Base-by-base conservation (phyloP, 2,329 filamentous ascomycete genomes). In the Diaporthe longicolla region DNA sequence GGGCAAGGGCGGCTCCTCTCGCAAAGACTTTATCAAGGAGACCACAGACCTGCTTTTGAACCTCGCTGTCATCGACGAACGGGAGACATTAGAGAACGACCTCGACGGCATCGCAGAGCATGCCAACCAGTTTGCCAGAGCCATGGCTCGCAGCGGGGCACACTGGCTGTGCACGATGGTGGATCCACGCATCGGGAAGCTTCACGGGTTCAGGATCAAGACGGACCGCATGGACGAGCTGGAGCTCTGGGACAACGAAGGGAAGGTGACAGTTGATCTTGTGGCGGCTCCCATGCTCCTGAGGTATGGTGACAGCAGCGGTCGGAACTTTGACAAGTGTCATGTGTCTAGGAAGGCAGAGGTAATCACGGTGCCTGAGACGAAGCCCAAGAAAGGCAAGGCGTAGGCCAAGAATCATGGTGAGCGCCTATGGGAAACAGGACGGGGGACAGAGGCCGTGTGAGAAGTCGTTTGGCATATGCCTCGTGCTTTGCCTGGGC, bases 41-140 rank as follows among this genome's bases (percentile, higher is more conserved):
- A n/a, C 43, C 4, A 3, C 5, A 13, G 5, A 9, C 4, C 24
- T 63, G 1, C 43, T 65, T 15, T 4, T n/a, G 6, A 17, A 35
- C 0, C 29, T 9, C 43, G 15, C 61, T 1, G 43, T 17, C 9
- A 4, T 10, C 3, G 1, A 40, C 1, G 13, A 52, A 0, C 0
- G n/a, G 5, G 10, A 13, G 0, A 24, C 6, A 0, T 0, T 50
- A 21, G 13, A 11, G 9, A 24, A 2, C 1, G 19, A 11, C 0
- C 61, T 50, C 0, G 45, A 66, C 0, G 15, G 3, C 3, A 40
- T 68, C 17, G 63, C 48, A 1, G 32, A 68, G 5, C 1, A 26
- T 0, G 63, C 48, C 0, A 37, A 13, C 21, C 0, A 26, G 0
- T 32, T 68, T 1, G 32, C 63, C 0, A 19, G 6, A 0, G 63